Evolutionary conservation across 1,284 basidiomycete genomes (phyloP).

Genomic region (Marasmius oreades): DNA sequence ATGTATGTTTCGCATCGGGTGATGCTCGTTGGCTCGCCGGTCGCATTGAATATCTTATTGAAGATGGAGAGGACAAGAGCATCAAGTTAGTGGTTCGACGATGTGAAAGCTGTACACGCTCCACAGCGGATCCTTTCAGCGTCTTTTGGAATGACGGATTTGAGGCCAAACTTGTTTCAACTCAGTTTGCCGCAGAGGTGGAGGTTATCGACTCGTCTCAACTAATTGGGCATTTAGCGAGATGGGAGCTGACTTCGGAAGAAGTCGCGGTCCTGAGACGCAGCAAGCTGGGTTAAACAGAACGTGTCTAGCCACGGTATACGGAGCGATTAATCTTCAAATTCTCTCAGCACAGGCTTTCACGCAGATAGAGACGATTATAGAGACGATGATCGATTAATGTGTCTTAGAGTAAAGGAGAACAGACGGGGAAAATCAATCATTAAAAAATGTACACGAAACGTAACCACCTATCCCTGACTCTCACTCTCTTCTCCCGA

Average conservation of each 20-base stretch:
- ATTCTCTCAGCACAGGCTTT: too few relatives aligned
- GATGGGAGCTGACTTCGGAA: slow-evolving; percentile 3
- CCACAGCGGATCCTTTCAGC: background rate
- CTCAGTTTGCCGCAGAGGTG: background rate
- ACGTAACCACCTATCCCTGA: too few relatives aligned
- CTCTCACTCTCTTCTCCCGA: too few relatives aligned
- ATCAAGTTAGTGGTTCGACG: background rate
- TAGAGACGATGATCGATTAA: too few relatives aligned
- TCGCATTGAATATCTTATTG: slow-evolving; percentile 8
- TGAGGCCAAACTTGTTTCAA: slow-evolving; percentile 6
- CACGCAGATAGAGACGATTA: too few relatives aligned
- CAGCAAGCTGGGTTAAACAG: background rate
- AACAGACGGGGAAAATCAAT: too few relatives aligned
- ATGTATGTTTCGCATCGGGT: slow-evolving; percentile 1
- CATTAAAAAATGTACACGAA: too few relatives aligned
- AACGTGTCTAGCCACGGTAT: too few relatives aligned
- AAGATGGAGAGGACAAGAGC: background rate
- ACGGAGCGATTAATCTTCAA: too few relatives aligned
- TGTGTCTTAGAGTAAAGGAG: too few relatives aligned
- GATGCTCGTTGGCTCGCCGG: slow-evolving; percentile 1
- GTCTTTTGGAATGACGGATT: slow-evolving; percentile 3
- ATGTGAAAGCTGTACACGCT: background rate
- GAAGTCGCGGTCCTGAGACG: slow-evolving; percentile 1
- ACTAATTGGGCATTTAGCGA: slow-evolving; percentile 4
- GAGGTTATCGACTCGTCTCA: background rate